These are phyloP conservation scores for Boletus tomentosulus DNA, from an alignment of 768 basidiomycete species.

Conservation along the genomic window DNA sequence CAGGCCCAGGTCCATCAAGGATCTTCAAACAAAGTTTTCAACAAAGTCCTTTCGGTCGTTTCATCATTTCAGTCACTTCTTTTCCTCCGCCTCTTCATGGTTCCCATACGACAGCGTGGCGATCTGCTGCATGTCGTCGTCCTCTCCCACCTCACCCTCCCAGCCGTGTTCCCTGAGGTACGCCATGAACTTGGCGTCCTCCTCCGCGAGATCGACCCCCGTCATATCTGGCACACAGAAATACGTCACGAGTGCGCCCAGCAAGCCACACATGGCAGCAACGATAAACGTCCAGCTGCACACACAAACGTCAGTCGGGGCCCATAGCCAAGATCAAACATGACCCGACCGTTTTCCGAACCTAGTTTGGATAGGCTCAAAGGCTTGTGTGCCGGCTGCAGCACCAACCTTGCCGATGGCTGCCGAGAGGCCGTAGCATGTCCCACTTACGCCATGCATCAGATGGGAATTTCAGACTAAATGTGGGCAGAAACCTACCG, in stretches of 20 bases:
- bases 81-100: constrained; percentile 10
- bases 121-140: constrained; percentile 34
- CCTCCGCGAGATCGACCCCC: constrained; percentile 59
- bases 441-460: constrained; percentile 40
- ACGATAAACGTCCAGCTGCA: constrained; percentile 63
- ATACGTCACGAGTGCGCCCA: constrained; percentile 62
- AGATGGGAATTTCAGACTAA: background rate
- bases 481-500: constrained; percentile 34
- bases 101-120: constrained; percentile 5
- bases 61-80: background rate
- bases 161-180: constrained; percentile 62
- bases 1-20: background rate
- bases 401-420: constrained; percentile 69
- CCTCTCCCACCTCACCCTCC: constrained; percentile 59
- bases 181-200: constrained; percentile 58
- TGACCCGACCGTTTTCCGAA: constrained; percentile 51
- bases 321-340: background rate
- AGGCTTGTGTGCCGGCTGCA: constrained; percentile 65
- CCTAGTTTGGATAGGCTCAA: constrained; percentile 61
- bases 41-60: background rate
- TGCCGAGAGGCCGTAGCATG: constrained; percentile 65
- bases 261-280: constrained; percentile 59
- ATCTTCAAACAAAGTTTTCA: background rate
- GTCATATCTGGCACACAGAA: constrained; percentile 68
- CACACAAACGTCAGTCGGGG: background rate